phyloP scores from a whole-genome alignment of 352 stramenopile genomes.

The Phytophthora megakarya region DNA sequence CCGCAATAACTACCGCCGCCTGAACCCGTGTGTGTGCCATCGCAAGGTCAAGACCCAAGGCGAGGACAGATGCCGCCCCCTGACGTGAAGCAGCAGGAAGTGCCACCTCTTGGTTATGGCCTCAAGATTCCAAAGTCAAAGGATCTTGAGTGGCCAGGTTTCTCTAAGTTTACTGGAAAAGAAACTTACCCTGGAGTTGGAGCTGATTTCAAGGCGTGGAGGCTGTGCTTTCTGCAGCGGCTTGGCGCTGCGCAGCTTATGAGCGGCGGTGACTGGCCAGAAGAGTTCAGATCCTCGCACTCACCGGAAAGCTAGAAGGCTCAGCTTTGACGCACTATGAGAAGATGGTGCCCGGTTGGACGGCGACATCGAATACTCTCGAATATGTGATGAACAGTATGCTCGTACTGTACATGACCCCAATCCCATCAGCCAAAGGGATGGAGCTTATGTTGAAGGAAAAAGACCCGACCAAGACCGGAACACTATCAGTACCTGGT shows the following conservation, averaged over 20 bases:
- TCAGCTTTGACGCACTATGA: neutral
- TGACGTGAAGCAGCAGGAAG: neutral
- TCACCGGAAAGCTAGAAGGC: neutral
- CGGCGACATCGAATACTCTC: no score
- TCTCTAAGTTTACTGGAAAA: slow-evolving; percentile 7
- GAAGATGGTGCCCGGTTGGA: no score
- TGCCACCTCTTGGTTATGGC: neutral
- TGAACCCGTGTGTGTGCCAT: no score
- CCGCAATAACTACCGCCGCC: no score
- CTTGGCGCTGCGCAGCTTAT: slow-evolving; percentile 8
- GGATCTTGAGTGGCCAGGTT: slow-evolving; percentile 3
- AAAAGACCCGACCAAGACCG: no score
- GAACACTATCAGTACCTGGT: no score
- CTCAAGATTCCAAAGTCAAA: slow-evolving; percentile 12
- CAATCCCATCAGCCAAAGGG: no score
- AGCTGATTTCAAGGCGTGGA: slow-evolving; percentile 9
- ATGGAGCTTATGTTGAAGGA: no score
- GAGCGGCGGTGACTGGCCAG: slow-evolving; percentile 3
- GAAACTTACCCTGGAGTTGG: slow-evolving; percentile 5
- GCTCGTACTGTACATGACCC: no score
- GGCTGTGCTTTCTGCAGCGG: slow-evolving; percentile 4
- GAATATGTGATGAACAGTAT: no score
- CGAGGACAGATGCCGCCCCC: neutral
- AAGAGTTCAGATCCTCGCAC: slow-evolving; percentile 13
- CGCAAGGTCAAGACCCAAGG: no score